These are phyloP conservation scores for Pythium phragmitis DNA, from an alignment of 352 stramenopile genomes.

Conservation along the genomic window DNA sequence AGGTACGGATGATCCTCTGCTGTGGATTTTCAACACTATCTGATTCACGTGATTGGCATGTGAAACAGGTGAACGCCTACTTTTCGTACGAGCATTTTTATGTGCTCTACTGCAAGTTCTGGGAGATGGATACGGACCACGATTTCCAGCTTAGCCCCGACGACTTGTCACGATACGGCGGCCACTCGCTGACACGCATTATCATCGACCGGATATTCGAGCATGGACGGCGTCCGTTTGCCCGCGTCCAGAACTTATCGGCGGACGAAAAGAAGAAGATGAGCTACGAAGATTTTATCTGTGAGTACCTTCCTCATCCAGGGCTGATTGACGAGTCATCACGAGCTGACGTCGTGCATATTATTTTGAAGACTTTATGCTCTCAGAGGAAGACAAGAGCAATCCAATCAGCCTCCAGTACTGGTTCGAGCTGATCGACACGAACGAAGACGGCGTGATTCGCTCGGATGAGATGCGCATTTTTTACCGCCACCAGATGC, in stretches of 20 bases:
- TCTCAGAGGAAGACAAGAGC: conserved; percentile 98
- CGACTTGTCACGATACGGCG: conserved; percentile 83
- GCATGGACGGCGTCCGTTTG: conserved; percentile 75
- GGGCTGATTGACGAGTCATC: not conserved
- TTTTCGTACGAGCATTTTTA: conserved; percentile 99
- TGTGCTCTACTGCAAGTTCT: conserved; percentile 99
- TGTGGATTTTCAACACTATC: not conserved
- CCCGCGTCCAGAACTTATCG: conserved; percentile 71
- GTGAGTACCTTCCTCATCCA: conserved; percentile 34
- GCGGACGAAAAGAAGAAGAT: conserved; percentile 86
- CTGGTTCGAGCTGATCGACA: conserved; percentile 98
- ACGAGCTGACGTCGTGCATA: conserved; percentile 32
- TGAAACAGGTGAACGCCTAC: conserved; percentile 86
- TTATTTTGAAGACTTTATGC: conserved; percentile 93
- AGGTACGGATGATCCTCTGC: conserved; percentile 60
- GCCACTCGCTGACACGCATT: conserved; percentile 79
- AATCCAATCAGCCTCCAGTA: conserved; percentile 96
- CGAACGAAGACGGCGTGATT: conserved; percentile 96
- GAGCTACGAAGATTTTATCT: conserved; percentile 92
- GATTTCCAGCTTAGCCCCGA: conserved; percentile 84
- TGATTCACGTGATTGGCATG: not conserved
- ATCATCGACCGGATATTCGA: conserved; percentile 90
- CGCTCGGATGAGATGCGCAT: conserved; percentile 95
- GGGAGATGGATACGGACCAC: conserved; percentile 96
- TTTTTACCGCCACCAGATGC: conserved; percentile 93